Evolutionary conservation across 73 alveolate genomes (phyloP).

Genomic region (Paramecium biaurelia): DNA sequence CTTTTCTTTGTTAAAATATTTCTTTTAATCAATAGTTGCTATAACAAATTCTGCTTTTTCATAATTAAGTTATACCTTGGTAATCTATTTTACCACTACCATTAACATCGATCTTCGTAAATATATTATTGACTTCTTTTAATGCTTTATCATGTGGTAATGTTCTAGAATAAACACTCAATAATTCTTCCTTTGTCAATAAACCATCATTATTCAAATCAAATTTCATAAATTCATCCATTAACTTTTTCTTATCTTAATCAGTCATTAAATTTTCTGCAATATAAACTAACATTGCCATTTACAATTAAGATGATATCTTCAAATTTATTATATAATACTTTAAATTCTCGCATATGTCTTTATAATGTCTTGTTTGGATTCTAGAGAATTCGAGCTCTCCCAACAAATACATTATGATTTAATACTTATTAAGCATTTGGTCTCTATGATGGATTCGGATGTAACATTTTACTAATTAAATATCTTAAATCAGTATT

Average conservation of each 20-base stretch:
- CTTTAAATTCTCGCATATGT: not conserved
- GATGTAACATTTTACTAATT: not conserved
- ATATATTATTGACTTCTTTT: conserved; percentile 1
- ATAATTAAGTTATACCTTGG: not conserved
- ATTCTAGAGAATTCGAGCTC: not conserved
- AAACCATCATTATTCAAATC: conserved; percentile 39
- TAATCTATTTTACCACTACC: conserved; percentile 57
- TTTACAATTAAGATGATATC: not conserved
- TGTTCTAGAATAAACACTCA: not conserved
- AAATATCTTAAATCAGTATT: not conserved
- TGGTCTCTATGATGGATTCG: conserved; percentile 14
- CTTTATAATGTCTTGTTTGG: not conserved
- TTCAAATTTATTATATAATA: not conserved
- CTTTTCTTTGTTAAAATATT: conserved; percentile 37
- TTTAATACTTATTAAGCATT: not conserved
- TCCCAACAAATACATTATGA: not conserved
- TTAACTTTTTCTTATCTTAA: not conserved
- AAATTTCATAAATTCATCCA: conserved; percentile 23
- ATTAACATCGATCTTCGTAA: not conserved
- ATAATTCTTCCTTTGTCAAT: not conserved
- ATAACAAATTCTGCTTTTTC: conserved; percentile 19
- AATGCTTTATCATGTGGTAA: conserved; percentile 1
- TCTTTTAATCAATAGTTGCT: conserved; percentile 54
- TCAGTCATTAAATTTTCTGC: conserved; percentile 40
- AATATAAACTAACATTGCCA: conserved; percentile 6